Conservation (phyloP, 2,329 filamentous ascomycete species). For the Fusarium sororula region DNA sequence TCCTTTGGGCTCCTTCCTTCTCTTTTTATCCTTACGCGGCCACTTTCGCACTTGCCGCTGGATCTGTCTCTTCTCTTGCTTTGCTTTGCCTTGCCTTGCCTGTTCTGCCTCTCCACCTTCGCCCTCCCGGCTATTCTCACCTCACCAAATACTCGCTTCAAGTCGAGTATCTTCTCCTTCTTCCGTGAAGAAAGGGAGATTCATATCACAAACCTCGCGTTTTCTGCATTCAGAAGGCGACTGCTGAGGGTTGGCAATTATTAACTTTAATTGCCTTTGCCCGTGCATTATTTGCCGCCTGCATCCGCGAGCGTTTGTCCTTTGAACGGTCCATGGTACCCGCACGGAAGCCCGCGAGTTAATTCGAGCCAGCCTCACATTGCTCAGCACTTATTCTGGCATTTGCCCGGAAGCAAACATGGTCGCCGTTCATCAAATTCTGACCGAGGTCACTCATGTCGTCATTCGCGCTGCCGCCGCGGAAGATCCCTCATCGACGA, state of each 20-base stretch:
- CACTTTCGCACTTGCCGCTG: conserved; percentile 32
- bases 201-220: background rate
- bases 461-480: conserved; percentile 36
- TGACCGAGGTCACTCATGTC: conserved; percentile 40
- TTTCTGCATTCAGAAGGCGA: conserved; percentile 4
- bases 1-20: conserved; percentile 28
- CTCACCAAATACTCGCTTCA: conserved; percentile 26
- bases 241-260: conserved; percentile 24
- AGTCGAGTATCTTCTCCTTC: conserved; percentile 22
- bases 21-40: conserved; percentile 36
- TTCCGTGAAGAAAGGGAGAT: conserved; percentile 9
- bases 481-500: conserved; percentile 33
- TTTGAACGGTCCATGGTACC: conserved; percentile 40
- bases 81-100: conserved; percentile 27
- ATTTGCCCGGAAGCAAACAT: conserved; percentile 30
- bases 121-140: conserved; percentile 37
- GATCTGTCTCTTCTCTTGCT: conserved; percentile 22
- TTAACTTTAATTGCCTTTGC: conserved; percentile 22
- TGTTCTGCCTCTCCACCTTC: conserved; percentile 34
- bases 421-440: conserved; percentile 39
- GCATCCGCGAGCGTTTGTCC: conserved; percentile 28
- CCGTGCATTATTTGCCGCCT: conserved; percentile 32
- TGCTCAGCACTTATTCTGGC: conserved; percentile 29
- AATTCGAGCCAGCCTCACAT: conserved; percentile 38
- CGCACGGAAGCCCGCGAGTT: conserved; percentile 39